Percentiles rank a stretch among this genome's conserved stretches.
Conservation (phyloP, 495 filamentous ascomycete species). For the Neohortaea acidophila region DNA sequence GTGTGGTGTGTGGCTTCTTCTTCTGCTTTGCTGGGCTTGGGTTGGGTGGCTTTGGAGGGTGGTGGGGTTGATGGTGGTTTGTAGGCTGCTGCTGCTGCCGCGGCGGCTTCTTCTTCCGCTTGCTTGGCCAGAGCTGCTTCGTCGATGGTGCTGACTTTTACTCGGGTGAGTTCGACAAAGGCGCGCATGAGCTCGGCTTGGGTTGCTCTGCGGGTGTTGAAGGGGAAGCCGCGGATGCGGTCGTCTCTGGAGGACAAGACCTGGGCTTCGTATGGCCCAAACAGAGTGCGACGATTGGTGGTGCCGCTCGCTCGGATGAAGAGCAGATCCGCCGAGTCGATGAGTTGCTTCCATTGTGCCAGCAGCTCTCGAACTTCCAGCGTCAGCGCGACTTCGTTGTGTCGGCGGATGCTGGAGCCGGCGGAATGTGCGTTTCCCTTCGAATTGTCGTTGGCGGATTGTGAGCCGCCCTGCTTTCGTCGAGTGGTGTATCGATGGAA, state of each 20-base stretch:
- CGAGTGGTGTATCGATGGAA: slow-evolving; percentile 95
- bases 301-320: slow-evolving; percentile 82
- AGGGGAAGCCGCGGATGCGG: slow-evolving; percentile 78
- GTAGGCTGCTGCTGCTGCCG: slow-evolving; percentile 10
- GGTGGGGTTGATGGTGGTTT: slow-evolving; percentile 26
- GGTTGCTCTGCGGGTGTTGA: slow-evolving; percentile 85
- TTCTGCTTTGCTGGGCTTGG: slow-evolving; percentile 52
- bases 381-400: slow-evolving; percentile 79
- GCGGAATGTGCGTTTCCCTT: slow-evolving; percentile 91
- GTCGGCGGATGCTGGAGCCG: slow-evolving; percentile 72
- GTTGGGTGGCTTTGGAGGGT: slow-evolving; percentile 36
- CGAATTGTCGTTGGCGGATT: slow-evolving; percentile 79
- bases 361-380: slow-evolving; percentile 70
- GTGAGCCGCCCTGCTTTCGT: slow-evolving; percentile 87
- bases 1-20: slow-evolving; percentile 68
- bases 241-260: slow-evolving; percentile 67
- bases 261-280: slow-evolving; percentile 80
- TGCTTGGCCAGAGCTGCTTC: slow-evolving; percentile 28
- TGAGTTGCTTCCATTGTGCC: slow-evolving; percentile 63
- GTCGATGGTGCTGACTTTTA: slow-evolving; percentile 66
- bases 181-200: slow-evolving; percentile 85
- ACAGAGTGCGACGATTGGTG: slow-evolving; percentile 70
- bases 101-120: slow-evolving; percentile 18
- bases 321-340: slow-evolving; percentile 66
- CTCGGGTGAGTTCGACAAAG: slow-evolving; percentile 80